Evolutionary conservation across 2,329 filamentous ascomycete species (phyloP).

Genomic region (Ceratocystis huliohia): DNA sequence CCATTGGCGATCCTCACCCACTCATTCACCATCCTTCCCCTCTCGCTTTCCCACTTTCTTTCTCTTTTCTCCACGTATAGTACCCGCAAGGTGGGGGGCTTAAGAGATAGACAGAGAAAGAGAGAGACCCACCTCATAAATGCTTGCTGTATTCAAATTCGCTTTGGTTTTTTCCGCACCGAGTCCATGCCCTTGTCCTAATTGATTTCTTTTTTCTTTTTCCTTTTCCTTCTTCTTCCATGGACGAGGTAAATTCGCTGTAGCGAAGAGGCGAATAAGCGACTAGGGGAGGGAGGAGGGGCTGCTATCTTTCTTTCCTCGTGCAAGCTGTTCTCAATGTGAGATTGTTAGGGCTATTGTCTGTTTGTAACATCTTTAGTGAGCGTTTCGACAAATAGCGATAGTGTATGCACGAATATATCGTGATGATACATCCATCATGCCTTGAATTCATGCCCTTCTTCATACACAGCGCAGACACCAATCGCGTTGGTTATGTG

Average conservation of each 20-base stretch:
- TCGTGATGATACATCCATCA: background rate
- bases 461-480: background rate
- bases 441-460: background rate
- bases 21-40: background rate
- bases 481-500: background rate
- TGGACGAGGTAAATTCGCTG: background rate
- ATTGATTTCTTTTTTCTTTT: background rate
- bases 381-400: background rate
- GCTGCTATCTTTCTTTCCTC: background rate
- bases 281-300: background rate
- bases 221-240: background rate
- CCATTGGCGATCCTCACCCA: background rate
- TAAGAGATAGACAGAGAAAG: background rate
- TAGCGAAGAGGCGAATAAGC: too few species aligned
- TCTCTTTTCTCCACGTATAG: background rate
- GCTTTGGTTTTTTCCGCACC: conserved; percentile 5
- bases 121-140: background rate
- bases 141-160: background rate
- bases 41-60: background rate
- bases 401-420: background rate
- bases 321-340: background rate
- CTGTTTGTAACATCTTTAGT: too few species aligned
- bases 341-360: too few species aligned
- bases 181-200: background rate
- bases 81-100: background rate